Evolutionary conservation across 257 asterid species (phyloP).

Genomic region (Cinchona pubescens): DNA sequence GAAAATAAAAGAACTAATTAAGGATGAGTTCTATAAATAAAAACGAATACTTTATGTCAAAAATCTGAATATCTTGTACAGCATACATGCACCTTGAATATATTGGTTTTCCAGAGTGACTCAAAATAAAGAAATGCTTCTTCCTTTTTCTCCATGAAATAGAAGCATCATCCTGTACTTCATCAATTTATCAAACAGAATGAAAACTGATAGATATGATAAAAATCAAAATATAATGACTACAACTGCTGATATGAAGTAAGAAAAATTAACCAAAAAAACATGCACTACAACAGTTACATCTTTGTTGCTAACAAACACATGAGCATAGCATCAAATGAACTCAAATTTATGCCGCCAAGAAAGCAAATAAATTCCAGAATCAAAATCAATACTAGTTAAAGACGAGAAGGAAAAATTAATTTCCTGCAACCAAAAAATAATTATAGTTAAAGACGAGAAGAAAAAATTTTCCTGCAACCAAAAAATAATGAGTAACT

Average conservation of each 20-base stretch:
- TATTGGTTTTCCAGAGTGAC: slow-evolving; percentile 94
- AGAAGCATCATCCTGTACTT: slow-evolving; percentile 89
- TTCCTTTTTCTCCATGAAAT: slow-evolving; percentile 95
- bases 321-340: neutral
- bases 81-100: slow-evolving; percentile 68
- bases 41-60: neutral
- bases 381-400: neutral
- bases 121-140: slow-evolving; percentile 92
- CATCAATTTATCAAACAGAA: slow-evolving; percentile 26
- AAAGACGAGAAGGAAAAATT: neutral
- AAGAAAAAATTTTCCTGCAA: neutral
- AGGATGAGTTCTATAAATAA: slow-evolving; percentile 1
- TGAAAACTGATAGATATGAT: slow-evolving; percentile 7
- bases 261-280: neutral
- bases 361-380: neutral
- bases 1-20: slow-evolving; percentile 2
- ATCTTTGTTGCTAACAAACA: neutral
- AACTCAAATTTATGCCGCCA: neutral
- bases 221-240: neutral
- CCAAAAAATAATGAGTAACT: neutral
- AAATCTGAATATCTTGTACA: neutral
- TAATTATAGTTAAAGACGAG: neutral
- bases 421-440: neutral
- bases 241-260: neutral
- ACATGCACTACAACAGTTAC: neutral